Evolutionary conservation across 108 stramenopile species (phyloP), one percentile per base, ranked within the genome.

Genomic region (Fistulifera pelliculosa): DNA sequence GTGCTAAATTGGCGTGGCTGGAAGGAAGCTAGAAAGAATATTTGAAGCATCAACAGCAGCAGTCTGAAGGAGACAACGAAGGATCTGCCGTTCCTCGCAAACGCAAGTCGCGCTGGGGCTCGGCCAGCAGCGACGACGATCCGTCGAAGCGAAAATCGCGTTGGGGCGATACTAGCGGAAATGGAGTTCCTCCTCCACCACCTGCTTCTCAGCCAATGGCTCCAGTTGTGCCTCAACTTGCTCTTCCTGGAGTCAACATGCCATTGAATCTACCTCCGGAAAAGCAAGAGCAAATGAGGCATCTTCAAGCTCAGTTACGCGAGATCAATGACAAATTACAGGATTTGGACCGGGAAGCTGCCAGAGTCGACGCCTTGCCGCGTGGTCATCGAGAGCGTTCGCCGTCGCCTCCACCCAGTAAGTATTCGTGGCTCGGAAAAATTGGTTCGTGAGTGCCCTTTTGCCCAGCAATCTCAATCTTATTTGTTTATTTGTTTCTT

Each of bases 1-100:
- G 75, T 91, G 21, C 41, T 87, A 47, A 80, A 77, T 50, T 91
- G 90, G 90, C 70, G 60, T 2, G 90, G 90, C 47, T 91, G 90
- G 90, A 87, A 80, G 66, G 85, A 87, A 41, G 74, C 79, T 23
- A 56, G 83, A 17, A 68, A 70, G 44, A 70, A 15, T 82, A 75
- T 60, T 44, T 82, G 41, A 66, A 70, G 55, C 56, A 41, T 13
- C 14, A 42, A 18, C 57, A 65, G 52, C 38, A 27, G 25, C 26
- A 16, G 23, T 15, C 38, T 60, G 24, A 43, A 53, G 6, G 24
- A n/a, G 12, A 23, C 38, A 24, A 12, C 21, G 48, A 18, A 25
- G 27, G 21, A 21, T 21, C 61, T 52, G 47, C 48, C 22, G 47
- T 82, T 57, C 76, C 70, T 27, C 56, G 88, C 60, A 69, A 85